A percentile compares a stretch with the other conserved stretches of the same genome.
phyloP scores from a whole-genome alignment of 192 early-diverging fungal species.

The Umbelopsis sp. region DNA sequence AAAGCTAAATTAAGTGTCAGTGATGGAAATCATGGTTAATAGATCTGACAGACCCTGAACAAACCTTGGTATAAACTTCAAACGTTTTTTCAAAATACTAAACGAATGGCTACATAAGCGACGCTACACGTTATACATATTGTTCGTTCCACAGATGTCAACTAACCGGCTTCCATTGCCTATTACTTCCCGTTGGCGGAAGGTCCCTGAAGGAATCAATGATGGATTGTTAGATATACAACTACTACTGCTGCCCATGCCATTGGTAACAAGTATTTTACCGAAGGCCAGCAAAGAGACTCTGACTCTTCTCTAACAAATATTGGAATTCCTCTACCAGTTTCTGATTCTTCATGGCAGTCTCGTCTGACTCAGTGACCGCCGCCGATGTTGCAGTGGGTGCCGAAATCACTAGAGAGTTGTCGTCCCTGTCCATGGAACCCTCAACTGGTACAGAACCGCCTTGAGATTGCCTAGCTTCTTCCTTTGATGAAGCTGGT shows the following conservation, averaged over 20 bases:
- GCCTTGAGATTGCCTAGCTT: background rate
- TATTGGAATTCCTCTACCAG: constrained; percentile 90
- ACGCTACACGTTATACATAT: background rate
- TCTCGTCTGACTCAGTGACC: constrained; percentile 23
- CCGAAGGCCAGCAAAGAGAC: constrained; percentile 92
- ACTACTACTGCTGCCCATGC: background rate
- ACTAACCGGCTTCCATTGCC: constrained; percentile 59
- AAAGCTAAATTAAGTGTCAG: constrained; percentile 55
- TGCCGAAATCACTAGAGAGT: background rate
- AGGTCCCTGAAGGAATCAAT: constrained; percentile 64
- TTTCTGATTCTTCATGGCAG: constrained; percentile 48
- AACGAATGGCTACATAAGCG: background rate
- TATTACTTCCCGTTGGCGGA: constrained; percentile 81
- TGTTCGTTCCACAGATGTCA: background rate
- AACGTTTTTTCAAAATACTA: constrained; percentile 96
- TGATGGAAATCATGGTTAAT: no score
- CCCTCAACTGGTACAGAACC: background rate
- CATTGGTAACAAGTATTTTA: constrained; percentile 33
- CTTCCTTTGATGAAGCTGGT: background rate
- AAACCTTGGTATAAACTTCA: constrained; percentile 90
- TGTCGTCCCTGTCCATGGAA: background rate
- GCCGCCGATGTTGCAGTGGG: background rate
- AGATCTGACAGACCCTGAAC: no score
- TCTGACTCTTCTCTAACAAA: constrained; percentile 95
- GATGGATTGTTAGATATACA: background rate